Base-by-base conservation (phyloP, 352 stramenopile species). In the Phytophthora tubulina region DNA sequence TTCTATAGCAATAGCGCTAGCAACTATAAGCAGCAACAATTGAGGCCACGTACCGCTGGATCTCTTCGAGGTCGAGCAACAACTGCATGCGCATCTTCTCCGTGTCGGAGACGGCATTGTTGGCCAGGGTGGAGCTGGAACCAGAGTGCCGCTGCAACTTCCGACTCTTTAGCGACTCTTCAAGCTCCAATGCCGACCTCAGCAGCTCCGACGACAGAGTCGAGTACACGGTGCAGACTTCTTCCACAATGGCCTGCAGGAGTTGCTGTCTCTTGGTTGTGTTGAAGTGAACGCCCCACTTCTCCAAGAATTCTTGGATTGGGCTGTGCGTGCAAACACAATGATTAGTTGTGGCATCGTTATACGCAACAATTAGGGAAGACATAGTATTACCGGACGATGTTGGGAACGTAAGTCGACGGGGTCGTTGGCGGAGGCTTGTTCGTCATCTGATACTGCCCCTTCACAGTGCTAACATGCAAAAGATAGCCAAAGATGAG, bases 381-480 rank as follows among this genome's bases (percentile, higher is more conserved):
- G 14, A 7, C 30, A 42, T 68, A 4, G 30, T 38, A 61, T 21
- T 73, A 92, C 86, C 80, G 76, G 44, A 92, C 74, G 41, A 96
- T 95, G 59, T 85, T 96, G 2, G 83, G 33, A 8, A 96, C 82
- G 52, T 96, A 96, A 11, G 84, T 85, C 38, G 90, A 96, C 2
- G 81, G 63, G 6, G 76, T 73, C 3, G 84, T 92, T 36, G 90
- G 90, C 21, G 83, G 65, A 6, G 88, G 84, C 58, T 96, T 96
- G 81, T 95, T 96, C 5, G 90, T 96, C 85, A 96, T 96, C 63
- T 96, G 90, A 56, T 96, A 96, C 65, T 96, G 90, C 9, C 90
- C 90, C 57, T 96, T 96, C 53, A 96, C 88, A 6, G 88, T 96
- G 36, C 81, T 93, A 63, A 27, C 9, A 38, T 39, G 68, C 33